Evolutionary conservation across 1,139 yeast species (phyloP).

Genomic region (Lodderomyces metapsilosis): DNA sequence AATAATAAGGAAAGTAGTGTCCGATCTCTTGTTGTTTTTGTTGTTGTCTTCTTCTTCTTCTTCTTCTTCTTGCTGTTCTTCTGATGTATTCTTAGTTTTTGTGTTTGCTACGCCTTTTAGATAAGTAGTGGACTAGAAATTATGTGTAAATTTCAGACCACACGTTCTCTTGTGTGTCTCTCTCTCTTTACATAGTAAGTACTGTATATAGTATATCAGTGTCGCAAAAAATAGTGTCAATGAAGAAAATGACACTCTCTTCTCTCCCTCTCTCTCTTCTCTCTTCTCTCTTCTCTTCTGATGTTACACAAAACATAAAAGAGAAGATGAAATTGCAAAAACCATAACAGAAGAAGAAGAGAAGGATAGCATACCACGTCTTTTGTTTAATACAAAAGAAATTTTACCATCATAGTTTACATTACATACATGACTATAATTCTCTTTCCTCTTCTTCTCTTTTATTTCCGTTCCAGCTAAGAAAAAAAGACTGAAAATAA

Average conservation of each 20-base stretch:
- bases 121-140: not conserved
- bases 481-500: not conserved
- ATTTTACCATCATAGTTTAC: not conserved
- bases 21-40: too few relatives aligned
- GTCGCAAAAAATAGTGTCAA: not conserved
- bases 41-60: too few relatives aligned
- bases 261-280: too few relatives aligned
- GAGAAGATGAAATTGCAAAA: not conserved
- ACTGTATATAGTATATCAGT: not conserved
- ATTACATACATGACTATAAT: not conserved
- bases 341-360: not conserved
- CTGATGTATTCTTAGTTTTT: not conserved
- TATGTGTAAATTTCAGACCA: not conserved
- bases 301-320: not conserved
- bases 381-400: conserved; percentile 1
- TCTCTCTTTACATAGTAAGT: not conserved
- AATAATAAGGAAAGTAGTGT: too few relatives aligned
- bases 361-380: not conserved
- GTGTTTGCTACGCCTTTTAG: not conserved
- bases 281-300: too few relatives aligned
- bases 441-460: not conserved
- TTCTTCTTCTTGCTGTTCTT: too few relatives aligned
- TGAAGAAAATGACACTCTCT: not conserved
- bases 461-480: not conserved
- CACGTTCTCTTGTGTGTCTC: too few relatives aligned